Conservation (phyloP, 2,329 filamentous ascomycete genomes). For the Fusarium burgessii region DNA sequence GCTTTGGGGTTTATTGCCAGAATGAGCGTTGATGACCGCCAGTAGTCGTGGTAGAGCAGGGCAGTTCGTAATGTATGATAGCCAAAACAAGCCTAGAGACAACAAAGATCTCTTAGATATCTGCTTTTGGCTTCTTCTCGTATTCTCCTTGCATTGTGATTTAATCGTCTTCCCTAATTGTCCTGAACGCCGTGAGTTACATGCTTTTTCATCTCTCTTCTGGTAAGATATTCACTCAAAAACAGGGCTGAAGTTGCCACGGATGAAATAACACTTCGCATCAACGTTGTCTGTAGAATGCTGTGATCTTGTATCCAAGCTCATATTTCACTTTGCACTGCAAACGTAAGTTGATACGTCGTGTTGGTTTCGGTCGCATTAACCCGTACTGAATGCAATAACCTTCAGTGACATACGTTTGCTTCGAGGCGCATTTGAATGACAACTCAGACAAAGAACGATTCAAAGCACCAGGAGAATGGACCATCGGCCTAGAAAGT, state of each 20-base stretch:
- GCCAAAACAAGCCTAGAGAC: neutral
- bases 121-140: neutral
- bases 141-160: neutral
- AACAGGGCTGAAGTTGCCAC: too few species aligned
- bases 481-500: neutral
- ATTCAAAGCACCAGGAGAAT: neutral
- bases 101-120: neutral
- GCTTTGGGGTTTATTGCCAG: neutral
- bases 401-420: neutral
- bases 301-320: too few species aligned
- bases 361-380: neutral
- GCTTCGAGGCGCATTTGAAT: too few species aligned
- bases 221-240: too few species aligned
- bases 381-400: neutral
- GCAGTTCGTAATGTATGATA: neutral
- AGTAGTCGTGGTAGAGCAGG: neutral
- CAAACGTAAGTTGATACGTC: too few species aligned
- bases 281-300: too few species aligned
- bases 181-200: neutral
- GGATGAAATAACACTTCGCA: too few species aligned
- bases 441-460: too few species aligned
- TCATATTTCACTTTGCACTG: accelerated
- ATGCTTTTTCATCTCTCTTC: neutral
- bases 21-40: neutral
- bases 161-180: neutral